Base-by-base conservation (phyloP, 2,329 filamentous ascomycete species). In the Aureobasidium mangrovei region DNA sequence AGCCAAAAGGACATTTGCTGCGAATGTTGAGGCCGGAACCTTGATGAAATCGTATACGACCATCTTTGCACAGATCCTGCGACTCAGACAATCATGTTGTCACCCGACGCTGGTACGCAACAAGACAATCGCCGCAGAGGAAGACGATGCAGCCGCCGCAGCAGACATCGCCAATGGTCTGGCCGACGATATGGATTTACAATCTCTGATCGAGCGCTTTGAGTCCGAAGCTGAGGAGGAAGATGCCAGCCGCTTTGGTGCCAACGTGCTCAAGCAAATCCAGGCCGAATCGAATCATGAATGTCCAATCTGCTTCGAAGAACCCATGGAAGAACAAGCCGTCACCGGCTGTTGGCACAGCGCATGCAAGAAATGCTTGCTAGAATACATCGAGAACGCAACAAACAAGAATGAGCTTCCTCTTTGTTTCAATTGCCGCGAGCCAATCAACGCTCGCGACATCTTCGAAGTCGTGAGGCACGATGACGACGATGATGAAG, bases 301-400 rank as follows among this genome's bases (percentile, higher is more conserved):
- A 72, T 98, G 93, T 63, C 91, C 93, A 0, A 87, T 98, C 51
- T 98, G 93, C 70, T 83, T 88, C 3, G 91, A 97, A 68, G 93
- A 97, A 67, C 90, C 91, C 3, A 97, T 97, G 90, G 81, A 88
- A 39, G 86, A 96, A 53, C 91, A 95, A 65, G 86, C 87, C 0
- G 93, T 98, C 1, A 97, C 93, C 0, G 88, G 89, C 0, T 98
- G 93, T 70, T 98, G 93, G 90, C 93, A 98, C 69, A 95, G 88
- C 33, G 91, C 93, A 0, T 98, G 93, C 74, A 95, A 93, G 70
- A 85, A 88, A 58, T 98, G 93, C 63, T 73, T 97, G n/a, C 74
- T 94, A 2, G 84, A 89, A 61, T 95, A 89, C 62, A 94, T 98
- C 64, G 83, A 86, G 59, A 90, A 95, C 64, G 86, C 95, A 67